Base-by-base conservation (phyloP, 2,329 filamentous ascomycete species). In the Metarhizium robertsii region DNA sequence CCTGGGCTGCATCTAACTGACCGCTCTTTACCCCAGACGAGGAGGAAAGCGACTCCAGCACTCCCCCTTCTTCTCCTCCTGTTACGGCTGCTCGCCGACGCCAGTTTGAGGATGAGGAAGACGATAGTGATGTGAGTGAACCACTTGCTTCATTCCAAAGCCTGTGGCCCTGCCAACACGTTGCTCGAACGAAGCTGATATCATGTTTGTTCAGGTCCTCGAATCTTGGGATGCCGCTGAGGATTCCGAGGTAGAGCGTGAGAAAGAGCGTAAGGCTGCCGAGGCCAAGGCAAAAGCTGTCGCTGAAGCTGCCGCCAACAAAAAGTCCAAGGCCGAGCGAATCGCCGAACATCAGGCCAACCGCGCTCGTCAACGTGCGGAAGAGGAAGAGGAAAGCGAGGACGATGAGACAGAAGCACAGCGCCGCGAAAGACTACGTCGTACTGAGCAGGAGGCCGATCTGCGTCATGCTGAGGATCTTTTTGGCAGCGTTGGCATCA, bases 211-310 rank as follows among this genome's bases (percentile, higher is more conserved):
- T 11, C 61, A 96, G 87, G 90, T 97, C 56, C 83, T 96, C 67
- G 94, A 99, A 58, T 92, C 90, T 38, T 99, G 94, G 94, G 92
- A 97, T 67, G 92, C 90, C 57, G 92, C 89, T 63, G 94, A 97
- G 68, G 94, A 99, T 75, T 96, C 91, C 59, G 94, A 99, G 66
- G 92, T 86, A 65, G 94, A 99, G 78, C 88, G 91, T 66, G 92
- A 96, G 74, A 99, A 97, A 79, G 89, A 83, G 32, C 88, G 88
- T 73, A 94, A 92, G 76, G 90, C 86, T 52, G 86, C 81, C 6
- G 92, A 90, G 67, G 87, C 84, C 53, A 95, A 95, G 73, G 90
- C 88, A 57, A 95, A 95, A 74, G 91, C 90, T 32, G 90, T 92
- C 0, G 92, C 88, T 48, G 89, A 90, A 66, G 90, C 90, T 7